phyloP scores from a whole-genome alignment of 805 yeast species.

The Kuraishia capsulata region DNA sequence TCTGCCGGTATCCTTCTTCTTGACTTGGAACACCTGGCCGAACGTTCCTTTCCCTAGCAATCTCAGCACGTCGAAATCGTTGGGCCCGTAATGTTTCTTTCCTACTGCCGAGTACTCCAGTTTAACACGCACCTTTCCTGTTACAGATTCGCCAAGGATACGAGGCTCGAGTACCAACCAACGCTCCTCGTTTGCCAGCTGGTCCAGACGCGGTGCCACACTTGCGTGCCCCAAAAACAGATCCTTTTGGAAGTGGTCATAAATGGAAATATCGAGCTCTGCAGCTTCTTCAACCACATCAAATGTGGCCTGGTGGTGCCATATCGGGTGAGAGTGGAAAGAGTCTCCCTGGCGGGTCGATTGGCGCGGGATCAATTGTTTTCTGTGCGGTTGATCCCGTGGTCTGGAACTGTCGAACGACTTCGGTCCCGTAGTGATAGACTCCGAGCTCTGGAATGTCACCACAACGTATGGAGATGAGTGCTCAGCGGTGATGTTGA shows the following conservation, averaged over 20 bases:
- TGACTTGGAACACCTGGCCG: conserved; percentile 96
- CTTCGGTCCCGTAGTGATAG: conserved; percentile 74
- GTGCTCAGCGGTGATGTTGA: conserved; percentile 41
- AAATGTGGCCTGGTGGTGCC: conserved; percentile 90
- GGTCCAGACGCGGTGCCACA: conserved; percentile 47
- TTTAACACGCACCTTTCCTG: conserved; percentile 70
- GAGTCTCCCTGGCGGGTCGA: conserved; percentile 3
- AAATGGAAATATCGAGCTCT: conserved; percentile 82
- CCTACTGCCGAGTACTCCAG: conserved; percentile 64
- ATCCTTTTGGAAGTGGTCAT: conserved; percentile 78
- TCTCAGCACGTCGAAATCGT: conserved; percentile 87
- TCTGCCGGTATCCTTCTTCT: conserved; percentile 80
- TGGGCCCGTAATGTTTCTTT: conserved; percentile 82
- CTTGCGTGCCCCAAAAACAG: conserved; percentile 80
- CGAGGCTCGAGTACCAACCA: conserved; percentile 77
- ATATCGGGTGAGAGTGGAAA: conserved; percentile 55
- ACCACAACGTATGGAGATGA: conserved; percentile 86
- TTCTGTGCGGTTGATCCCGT: conserved; percentile 20
- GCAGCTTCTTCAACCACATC: conserved; percentile 83
- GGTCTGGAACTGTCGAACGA: conserved; percentile 19
- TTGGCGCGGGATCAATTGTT: conserved; percentile 8
- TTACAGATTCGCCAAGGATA: conserved; percentile 62
- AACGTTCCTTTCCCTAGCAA: conserved; percentile 93
- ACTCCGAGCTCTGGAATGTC: conserved; percentile 86
- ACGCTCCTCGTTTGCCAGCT: conserved; percentile 37